These are phyloP conservation scores for Linderina pennispora DNA, from an alignment of 192 early-diverging fungal genomes.

Conservation along the genomic window DNA sequence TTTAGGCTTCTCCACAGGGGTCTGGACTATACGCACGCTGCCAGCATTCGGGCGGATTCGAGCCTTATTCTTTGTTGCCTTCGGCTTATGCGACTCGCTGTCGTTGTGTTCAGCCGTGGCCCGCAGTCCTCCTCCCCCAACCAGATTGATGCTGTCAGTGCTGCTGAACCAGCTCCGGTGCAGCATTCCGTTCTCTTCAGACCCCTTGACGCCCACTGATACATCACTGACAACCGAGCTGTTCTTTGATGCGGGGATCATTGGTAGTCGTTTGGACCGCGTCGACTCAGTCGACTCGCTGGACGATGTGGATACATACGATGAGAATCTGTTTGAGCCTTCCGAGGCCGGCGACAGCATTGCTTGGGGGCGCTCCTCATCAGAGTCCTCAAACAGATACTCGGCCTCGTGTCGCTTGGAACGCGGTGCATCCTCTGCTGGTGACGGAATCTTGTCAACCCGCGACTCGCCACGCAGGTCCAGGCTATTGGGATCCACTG, in stretches of 20 bases:
- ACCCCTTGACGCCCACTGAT: too few species aligned
- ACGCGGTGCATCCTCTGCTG: constrained; percentile 12
- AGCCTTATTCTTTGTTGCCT: constrained; percentile 21
- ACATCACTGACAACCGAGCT: constrained; percentile 28
- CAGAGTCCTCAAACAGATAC: constrained; percentile 39
- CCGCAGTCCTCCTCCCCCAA: constrained; percentile 23
- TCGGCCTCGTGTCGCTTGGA: constrained; percentile 36
- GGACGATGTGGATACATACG: constrained; percentile 29
- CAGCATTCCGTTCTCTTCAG: constrained; percentile 23
- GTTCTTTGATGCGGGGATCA: constrained; percentile 11
- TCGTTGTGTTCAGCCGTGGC: constrained; percentile 5
- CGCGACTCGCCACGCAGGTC: too few species aligned
- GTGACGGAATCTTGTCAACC: constrained; percentile 40
- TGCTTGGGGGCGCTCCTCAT: constrained; percentile 16
- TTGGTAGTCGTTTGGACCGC: constrained; percentile 15
- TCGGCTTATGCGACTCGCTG: constrained; percentile 15
- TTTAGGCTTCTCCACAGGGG: too few species aligned
- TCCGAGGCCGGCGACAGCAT: constrained; percentile 39
- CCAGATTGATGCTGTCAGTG: constrained; percentile 31
- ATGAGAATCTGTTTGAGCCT: constrained; percentile 27
- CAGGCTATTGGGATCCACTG: too few species aligned
- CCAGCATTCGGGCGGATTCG: constrained; percentile 18
- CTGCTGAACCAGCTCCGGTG: constrained; percentile 48
- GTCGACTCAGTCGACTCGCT: constrained; percentile 16
- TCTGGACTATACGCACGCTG: not conserved